Base-by-base conservation (phyloP, 371 early-diverging fungal species). In the Capniomyces stellatus region DNA sequence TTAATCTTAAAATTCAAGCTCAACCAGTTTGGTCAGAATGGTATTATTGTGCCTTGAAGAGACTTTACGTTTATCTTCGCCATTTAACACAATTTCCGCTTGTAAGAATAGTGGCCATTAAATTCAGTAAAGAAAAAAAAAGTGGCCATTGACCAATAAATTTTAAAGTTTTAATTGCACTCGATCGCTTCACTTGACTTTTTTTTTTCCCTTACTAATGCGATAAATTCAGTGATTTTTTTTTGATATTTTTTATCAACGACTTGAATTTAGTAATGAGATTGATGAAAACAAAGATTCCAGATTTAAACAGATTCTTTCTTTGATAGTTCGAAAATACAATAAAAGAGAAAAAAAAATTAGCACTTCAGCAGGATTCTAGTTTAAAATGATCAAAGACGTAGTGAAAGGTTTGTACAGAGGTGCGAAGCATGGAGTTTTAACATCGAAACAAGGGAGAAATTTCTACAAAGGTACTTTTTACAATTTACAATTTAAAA, bases 401-500 rank as follows among this genome's bases (percentile, higher is more conserved):
- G 79, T 83, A 56, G 74, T 82, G 53, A 74, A 73, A 52, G 75
- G 79, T 46, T 66, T 86, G 58, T 74, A 74, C 46, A 72, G 85
- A 61, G 84, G 85, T 35, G 82, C 87, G 29, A 72, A 75, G 50
- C 77, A 85, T 57, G 64, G 76, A n/a, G 85, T 72, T 28, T 72
- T 87, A 73, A 82, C 80, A 35, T 64, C 83, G 40, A 87, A 87
- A 69, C 76, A 78, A 57, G 87, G 87, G 25, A 83, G 77, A 61
- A 81, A 87, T 61, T 82, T 73, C 57, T 87, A 85, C 64, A 87
- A 87, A 69, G 87, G 87, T 79, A 67, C 27, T 19, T 24, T 4
- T 8, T 23, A 23, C 10, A 23, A 24, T 48, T 30, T 29, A 46
- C 15, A 41, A 29, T 23, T n/a, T 46, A 0, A 27, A 18, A 29